Evolutionary conservation across 106 monocot genomes (phyloP).

Genomic region (Dendrobium huoshanense): DNA sequence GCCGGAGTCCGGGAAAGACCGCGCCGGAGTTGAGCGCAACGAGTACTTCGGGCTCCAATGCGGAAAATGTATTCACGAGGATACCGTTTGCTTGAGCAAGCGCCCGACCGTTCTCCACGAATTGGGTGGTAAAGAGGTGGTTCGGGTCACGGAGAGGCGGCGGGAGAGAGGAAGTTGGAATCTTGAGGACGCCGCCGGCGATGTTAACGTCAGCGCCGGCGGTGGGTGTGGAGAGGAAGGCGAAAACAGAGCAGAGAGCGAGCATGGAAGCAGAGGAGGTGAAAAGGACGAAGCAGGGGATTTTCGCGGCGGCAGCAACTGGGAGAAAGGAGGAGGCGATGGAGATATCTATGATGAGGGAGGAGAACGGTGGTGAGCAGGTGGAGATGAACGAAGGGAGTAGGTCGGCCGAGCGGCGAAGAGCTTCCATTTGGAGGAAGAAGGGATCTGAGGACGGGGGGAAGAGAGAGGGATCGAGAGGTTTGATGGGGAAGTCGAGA

Average conservation of each 20-base stretch:
- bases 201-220: slow-evolving; percentile 19
- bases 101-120: slow-evolving; percentile 20
- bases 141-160: slow-evolving; percentile 18
- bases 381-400: slow-evolving; percentile 22
- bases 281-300: slow-evolving; percentile 35
- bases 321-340: slow-evolving; percentile 25
- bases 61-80: slow-evolving; percentile 45
- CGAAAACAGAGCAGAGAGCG: slow-evolving; percentile 26
- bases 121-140: slow-evolving; percentile 20
- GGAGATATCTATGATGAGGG: slow-evolving; percentile 30
- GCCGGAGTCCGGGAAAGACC: slow-evolving; percentile 25
- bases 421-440: slow-evolving; percentile 34
- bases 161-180: slow-evolving; percentile 16
- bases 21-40: slow-evolving; percentile 22
- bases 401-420: slow-evolving; percentile 35
- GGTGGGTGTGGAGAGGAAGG: not conserved
- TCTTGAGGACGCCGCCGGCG: slow-evolving; percentile 14
- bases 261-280: slow-evolving; percentile 41
- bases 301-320: not conserved
- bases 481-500: slow-evolving; percentile 28
- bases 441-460: slow-evolving; percentile 36
- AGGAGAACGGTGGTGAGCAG: slow-evolving; percentile 10
- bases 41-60: slow-evolving; percentile 31
- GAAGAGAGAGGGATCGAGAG: slow-evolving; percentile 15
- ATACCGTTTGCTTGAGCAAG: slow-evolving; percentile 22